Evolutionary conservation across 441 rosid species (phyloP).

Genomic region (Gossypium schwendimanii): DNA sequence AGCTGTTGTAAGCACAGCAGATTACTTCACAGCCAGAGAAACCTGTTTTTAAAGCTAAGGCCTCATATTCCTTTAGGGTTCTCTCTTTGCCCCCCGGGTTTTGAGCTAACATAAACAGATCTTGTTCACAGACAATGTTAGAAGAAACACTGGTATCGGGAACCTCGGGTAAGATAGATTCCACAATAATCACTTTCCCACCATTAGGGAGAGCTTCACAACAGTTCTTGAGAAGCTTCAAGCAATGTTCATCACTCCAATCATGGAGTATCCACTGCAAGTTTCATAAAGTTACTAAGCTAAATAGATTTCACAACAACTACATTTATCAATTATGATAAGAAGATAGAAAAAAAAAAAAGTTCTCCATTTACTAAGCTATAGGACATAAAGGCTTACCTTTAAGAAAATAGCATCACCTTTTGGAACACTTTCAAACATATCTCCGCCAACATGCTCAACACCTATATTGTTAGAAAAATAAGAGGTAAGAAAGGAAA

Average conservation of each 20-base stretch:
- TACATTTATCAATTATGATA: no score
- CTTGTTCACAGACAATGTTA: slow-evolving; percentile 21
- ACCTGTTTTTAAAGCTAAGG: slow-evolving; percentile 25
- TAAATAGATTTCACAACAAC: no score
- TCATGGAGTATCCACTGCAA: slow-evolving; percentile 40
- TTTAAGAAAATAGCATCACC: slow-evolving; percentile 35
- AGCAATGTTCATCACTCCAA: slow-evolving; percentile 38
- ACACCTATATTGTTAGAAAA: neutral
- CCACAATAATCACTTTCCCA: slow-evolving; percentile 32
- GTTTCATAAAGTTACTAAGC: neutral
- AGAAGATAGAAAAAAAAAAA: no score
- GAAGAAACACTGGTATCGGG: slow-evolving; percentile 21
- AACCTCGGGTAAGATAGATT: slow-evolving; percentile 20
- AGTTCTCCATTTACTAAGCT: no score
- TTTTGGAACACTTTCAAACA: slow-evolving; percentile 27
- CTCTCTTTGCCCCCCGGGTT: slow-evolving; percentile 31
- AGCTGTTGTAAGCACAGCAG: slow-evolving; percentile 20
- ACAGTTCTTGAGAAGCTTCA: slow-evolving; percentile 34
- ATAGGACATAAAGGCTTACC: slow-evolving; percentile 12
- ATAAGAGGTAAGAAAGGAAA: no score
- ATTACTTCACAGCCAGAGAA: slow-evolving; percentile 22
- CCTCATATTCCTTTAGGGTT: slow-evolving; percentile 28
- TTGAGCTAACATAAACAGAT: slow-evolving; percentile 36
- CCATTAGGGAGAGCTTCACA: slow-evolving; percentile 24
- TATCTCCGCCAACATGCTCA: slow-evolving; percentile 35